Percentiles rank a stretch among this genome's conserved stretches.
These are phyloP conservation scores for Poa pratensis DNA, from an alignment of 176 grass and related monocot genomes.

Conservation along the genomic window DNA sequence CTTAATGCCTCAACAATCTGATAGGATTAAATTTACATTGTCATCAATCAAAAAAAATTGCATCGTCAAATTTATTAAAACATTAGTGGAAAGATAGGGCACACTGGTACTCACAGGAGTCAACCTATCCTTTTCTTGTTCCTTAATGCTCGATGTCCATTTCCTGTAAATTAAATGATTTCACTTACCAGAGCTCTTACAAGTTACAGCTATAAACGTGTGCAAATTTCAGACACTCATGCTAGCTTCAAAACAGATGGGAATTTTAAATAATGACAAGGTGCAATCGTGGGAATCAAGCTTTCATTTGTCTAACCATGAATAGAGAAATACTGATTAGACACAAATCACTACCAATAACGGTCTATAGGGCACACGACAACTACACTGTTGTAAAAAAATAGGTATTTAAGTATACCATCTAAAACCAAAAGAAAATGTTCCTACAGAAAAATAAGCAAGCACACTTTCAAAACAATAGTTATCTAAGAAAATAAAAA, in stretches of 20 bases:
- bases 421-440: not conserved
- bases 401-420: not conserved
- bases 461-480: constrained; percentile 13
- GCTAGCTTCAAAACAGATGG: not conserved
- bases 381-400: constrained; percentile 8
- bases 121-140: constrained; percentile 91
- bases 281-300: constrained; percentile 9
- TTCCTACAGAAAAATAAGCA: constrained; percentile 4
- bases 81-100: constrained; percentile 26
- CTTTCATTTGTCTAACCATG: constrained; percentile 20
- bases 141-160: constrained; percentile 83
- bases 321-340: not conserved
- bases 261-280: not conserved
- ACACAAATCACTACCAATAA: constrained; percentile 7
- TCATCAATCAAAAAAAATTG: too few relatives aligned
- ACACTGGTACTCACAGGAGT: constrained; percentile 75
- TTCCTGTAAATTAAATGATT: constrained; percentile 69
- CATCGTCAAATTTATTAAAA: constrained; percentile 30
- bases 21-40: constrained; percentile 48
- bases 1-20: constrained; percentile 98
- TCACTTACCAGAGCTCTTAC: constrained; percentile 26
- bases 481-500: constrained; percentile 29
- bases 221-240: constrained; percentile 14
- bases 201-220: not conserved
- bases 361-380: not conserved